Percentiles rank a stretch among this genome's conserved stretches.
phyloP scores from a whole-genome alignment of 2,329 filamentous ascomycete genomes.

The Apiospora sp. region DNA sequence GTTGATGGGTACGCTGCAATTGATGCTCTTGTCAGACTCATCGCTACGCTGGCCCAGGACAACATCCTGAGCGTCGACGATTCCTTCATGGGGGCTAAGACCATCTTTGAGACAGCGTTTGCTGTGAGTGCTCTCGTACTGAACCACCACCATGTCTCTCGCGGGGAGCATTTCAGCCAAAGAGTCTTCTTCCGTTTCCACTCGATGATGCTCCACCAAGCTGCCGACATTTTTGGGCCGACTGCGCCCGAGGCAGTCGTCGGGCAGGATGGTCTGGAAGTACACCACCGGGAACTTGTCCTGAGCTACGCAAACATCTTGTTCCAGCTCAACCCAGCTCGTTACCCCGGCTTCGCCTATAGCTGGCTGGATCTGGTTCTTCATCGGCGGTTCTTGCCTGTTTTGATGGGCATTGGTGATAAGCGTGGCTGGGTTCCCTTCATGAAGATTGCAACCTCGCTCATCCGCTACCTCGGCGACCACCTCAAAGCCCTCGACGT shows the following conservation, averaged over 20 bases:
- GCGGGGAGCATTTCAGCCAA: constrained; percentile 83
- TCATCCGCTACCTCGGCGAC: constrained; percentile 79
- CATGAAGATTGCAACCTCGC: constrained; percentile 74
- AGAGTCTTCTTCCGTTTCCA: constrained; percentile 92
- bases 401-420: constrained; percentile 73
- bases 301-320: constrained; percentile 76
- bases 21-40: constrained; percentile 84
- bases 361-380: constrained; percentile 84
- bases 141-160: constrained; percentile 83
- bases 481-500: constrained; percentile 79
- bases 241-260: constrained; percentile 15
- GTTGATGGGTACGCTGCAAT: constrained; percentile 66
- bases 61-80: constrained; percentile 68
- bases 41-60: constrained; percentile 77
- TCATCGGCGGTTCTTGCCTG: constrained; percentile 85
- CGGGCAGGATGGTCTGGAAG: constrained; percentile 57
- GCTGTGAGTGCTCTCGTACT: constrained; percentile 82
- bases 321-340: constrained; percentile 75
- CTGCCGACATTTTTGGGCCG: constrained; percentile 62
- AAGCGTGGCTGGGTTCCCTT: constrained; percentile 79
- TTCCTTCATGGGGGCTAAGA: constrained; percentile 68
- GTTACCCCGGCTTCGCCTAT: constrained; percentile 84
- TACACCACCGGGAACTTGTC: constrained; percentile 74
- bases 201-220: constrained; percentile 81
- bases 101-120: constrained; percentile 80